Evolutionary conservation across 1,284 basidiomycete genomes (phyloP), one percentile per base, ranked within the genome.

Genomic region (Microbotryum intermedium): DNA sequence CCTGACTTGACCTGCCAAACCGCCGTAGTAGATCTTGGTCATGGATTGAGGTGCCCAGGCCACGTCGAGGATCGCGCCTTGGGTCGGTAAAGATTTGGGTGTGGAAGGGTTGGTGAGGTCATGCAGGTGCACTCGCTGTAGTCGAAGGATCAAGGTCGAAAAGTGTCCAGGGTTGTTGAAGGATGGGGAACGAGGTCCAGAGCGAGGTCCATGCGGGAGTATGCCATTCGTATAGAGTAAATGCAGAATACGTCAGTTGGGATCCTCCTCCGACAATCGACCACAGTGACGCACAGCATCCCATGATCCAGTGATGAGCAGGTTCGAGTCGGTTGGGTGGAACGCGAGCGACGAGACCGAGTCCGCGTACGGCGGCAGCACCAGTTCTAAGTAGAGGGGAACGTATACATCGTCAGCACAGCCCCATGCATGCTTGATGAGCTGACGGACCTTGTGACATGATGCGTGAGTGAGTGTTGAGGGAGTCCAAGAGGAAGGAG

Each of bases 261-360:
- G 6, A n/a, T n/a, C n/a, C n/a, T n/a, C n/a, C n/a, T n/a, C n/a
- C n/a, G n/a, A n/a, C n/a, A n/a, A n/a, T 21, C 20, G 25, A 20
- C 42, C 42, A 4, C 8, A 2, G 11, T 43, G 16, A 78, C 85
- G 64, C 72, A 92, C 90, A 52, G 87, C 83, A 75, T 94, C 91
- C 91, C 91, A 94, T 60, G 87, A 86, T 11, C 87, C 83, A 21
- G 86, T 85, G 3, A 93, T 76, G 2, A 95, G 77, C 26, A 86
- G 83, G 62, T 86, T 80, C 6, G 88, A 84, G 71, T 86, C 80
- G 20, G 79, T 81, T 0, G 89, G 86, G n/a, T 90, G 89, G 76
- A 87, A 95, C 44, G 81, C 79, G 25, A 94, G 77, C 52, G 83
- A 79, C 4, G 89, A 87, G 60, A 94, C 82, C 68, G 86, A 87